A percentile compares a stretch with the other conserved stretches of the same genome.
Evolutionary conservation across 2,329 filamentous ascomycete species (phyloP).

Genomic region (Phyllosticta citrichinensis): DNA sequence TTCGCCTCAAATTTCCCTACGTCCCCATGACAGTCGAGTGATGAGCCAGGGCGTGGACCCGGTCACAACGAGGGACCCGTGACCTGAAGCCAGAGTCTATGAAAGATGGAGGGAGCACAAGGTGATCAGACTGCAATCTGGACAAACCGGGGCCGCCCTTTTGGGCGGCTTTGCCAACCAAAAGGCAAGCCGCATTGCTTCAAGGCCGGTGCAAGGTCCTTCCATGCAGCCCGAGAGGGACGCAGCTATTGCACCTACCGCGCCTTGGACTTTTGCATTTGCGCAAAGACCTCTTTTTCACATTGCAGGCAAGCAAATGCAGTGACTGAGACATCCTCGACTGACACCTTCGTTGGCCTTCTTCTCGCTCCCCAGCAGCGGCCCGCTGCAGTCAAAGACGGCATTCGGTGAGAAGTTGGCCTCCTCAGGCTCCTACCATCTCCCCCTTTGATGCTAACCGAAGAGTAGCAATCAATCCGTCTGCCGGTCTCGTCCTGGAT

Average conservation of each 20-base stretch:
- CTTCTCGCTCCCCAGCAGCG: not conserved
- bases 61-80: not conserved
- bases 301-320: not conserved
- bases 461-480: slow-evolving; percentile 1
- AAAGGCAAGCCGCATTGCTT: slow-evolving; percentile 1
- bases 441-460: not conserved
- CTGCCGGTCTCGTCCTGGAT: slow-evolving; percentile 2
- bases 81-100: not conserved
- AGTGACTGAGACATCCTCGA: not conserved
- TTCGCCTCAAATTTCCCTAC: not conserved
- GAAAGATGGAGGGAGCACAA: not conserved
- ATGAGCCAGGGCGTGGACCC: not conserved
- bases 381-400: not conserved
- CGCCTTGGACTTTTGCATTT: not conserved
- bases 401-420: not conserved
- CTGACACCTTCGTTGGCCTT: not conserved
- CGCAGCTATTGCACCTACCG: not conserved
- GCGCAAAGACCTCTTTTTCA: not conserved
- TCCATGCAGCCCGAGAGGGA: not conserved
- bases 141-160: slow-evolving; percentile 1
- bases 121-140: not conserved
- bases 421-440: not conserved
- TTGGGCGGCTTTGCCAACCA: not conserved
- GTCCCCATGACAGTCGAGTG: not conserved
- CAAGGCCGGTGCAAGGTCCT: not conserved